Conservation (phyloP, 768 basidiomycete genomes). For the Fistulinella prunicolor region DNA sequence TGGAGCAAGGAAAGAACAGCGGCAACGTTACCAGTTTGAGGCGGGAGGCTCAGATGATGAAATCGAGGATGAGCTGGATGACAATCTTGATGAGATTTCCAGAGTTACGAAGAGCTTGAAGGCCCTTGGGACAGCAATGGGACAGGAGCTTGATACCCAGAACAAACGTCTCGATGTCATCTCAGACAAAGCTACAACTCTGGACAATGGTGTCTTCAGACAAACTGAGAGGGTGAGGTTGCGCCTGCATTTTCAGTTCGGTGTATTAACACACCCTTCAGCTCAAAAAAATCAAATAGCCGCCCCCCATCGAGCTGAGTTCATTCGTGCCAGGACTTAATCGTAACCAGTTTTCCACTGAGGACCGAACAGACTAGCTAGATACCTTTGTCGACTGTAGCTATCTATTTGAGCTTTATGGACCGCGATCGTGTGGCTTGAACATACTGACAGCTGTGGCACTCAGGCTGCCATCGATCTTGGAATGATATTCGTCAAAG, state of each 20-base stretch:
- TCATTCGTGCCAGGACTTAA: too few relatives aligned
- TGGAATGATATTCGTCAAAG: too few relatives aligned
- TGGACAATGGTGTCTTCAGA: conserved; percentile 73
- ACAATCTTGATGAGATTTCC: conserved; percentile 84
- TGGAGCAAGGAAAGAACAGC: conserved; percentile 59
- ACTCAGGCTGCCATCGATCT: too few relatives aligned
- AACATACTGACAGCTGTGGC: too few relatives aligned
- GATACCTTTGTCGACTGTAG: conserved; percentile 16
- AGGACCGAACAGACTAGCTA: too few relatives aligned
- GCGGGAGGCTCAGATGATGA: conserved; percentile 89
- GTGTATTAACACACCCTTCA: conserved; percentile 24
- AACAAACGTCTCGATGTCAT: conserved; percentile 77
- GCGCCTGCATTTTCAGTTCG: conserved; percentile 22
- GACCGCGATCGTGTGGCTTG: too few relatives aligned
- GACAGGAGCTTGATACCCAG: conserved; percentile 85
- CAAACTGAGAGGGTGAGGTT: conserved; percentile 76
- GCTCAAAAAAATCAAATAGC: conserved; percentile 62
- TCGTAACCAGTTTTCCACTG: too few relatives aligned
- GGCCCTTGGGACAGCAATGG: conserved; percentile 77
- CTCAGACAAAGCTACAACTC: conserved; percentile 68
- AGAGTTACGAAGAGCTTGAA: conserved; percentile 76
- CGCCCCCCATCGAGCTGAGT: too few relatives aligned
- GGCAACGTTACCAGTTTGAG: conserved; percentile 90
- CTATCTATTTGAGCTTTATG: not conserved
- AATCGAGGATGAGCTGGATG: conserved; percentile 90